These are phyloP conservation scores for Proliferodiscus dingleyae DNA, from an alignment of 2,329 filamentous ascomycete genomes.

Conservation along the genomic window DNA sequence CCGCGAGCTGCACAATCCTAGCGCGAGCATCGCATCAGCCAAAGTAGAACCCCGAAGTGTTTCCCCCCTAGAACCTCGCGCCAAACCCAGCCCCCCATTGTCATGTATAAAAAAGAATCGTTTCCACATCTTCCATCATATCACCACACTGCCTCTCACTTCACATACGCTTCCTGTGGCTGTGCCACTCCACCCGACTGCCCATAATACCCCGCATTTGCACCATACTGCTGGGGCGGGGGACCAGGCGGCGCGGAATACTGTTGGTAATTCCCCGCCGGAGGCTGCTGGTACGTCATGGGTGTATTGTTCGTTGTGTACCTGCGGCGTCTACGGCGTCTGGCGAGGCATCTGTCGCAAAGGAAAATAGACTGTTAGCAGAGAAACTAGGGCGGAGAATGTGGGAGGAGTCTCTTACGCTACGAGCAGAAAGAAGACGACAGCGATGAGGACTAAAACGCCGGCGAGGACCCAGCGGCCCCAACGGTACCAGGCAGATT, in stretches of 20 bases:
- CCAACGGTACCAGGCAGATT: constrained; percentile 15
- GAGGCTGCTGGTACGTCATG: constrained; percentile 5
- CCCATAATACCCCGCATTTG: constrained; percentile 14
- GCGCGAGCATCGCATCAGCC: too few species aligned
- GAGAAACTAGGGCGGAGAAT: background rate
- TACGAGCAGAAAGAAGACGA: constrained; percentile 13
- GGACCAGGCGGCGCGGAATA: constrained; percentile 9
- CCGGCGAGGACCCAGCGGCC: constrained; percentile 23
- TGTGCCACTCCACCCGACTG: constrained; percentile 16
- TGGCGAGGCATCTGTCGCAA: background rate
- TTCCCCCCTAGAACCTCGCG: too few species aligned
- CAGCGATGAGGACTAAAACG: constrained; percentile 15
- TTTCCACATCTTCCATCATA: too few species aligned
- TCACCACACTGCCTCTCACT: too few species aligned
- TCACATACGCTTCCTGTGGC: constrained; percentile 14
- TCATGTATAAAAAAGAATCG: too few species aligned
- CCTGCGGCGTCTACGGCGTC: constrained; percentile 1
- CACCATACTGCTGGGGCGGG: constrained; percentile 8
- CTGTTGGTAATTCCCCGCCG: constrained; percentile 3
- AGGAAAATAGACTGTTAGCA: constrained; percentile 2
- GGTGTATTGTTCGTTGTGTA: background rate
- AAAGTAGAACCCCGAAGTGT: too few species aligned
- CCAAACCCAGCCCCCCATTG: too few species aligned
- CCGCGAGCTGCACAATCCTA: too few species aligned
- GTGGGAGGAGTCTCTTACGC: constrained; percentile 13